Conservation (phyloP, 2,329 filamentous ascomycete species). For the Geosmithia flava region DNA sequence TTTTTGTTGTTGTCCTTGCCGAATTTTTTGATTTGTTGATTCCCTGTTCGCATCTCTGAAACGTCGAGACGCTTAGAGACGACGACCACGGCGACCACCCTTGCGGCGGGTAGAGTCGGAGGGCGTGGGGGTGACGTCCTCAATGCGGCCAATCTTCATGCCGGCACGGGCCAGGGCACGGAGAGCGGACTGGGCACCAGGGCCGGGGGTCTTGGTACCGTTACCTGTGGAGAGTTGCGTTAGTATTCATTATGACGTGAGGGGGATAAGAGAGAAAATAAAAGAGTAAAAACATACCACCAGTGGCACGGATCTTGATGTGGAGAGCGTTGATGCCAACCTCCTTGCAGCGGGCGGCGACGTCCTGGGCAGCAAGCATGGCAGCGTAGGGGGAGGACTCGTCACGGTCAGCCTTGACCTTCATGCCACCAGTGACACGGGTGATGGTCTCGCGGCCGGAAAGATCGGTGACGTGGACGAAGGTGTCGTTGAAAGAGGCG, state of each 20-base stretch:
- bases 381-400: slow-evolving; percentile 99
- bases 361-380: slow-evolving; percentile 99
- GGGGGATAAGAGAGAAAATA: background rate
- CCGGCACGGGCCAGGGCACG: slow-evolving; percentile 96
- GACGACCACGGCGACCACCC: slow-evolving; percentile 99
- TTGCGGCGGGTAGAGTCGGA: slow-evolving; percentile 99
- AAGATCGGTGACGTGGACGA: slow-evolving; percentile 36
- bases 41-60: slow-evolving; percentile 9
- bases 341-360: slow-evolving; percentile 73
- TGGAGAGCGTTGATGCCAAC: slow-evolving; percentile 80
- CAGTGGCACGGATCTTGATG: slow-evolving; percentile 99
- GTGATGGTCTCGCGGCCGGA: slow-evolving; percentile 99
- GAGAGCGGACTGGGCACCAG: slow-evolving; percentile 97
- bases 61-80: slow-evolving; percentile 67
- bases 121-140: slow-evolving; percentile 98
- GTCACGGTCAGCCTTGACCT: slow-evolving; percentile 99
- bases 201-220: slow-evolving; percentile 99
- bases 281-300: slow-evolving; percentile 49
- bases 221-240: slow-evolving; percentile 47
- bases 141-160: slow-evolving; percentile 99
- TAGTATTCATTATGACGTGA: no score
- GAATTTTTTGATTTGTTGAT: background rate
- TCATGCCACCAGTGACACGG: slow-evolving; percentile 99
- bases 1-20: background rate
- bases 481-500: slow-evolving; percentile 82